Percentiles rank a stretch among this genome's conserved stretches.
phyloP scores from a whole-genome alignment of 2,329 filamentous ascomycete genomes.

The Chrysoporthe deuterocubensis region DNA sequence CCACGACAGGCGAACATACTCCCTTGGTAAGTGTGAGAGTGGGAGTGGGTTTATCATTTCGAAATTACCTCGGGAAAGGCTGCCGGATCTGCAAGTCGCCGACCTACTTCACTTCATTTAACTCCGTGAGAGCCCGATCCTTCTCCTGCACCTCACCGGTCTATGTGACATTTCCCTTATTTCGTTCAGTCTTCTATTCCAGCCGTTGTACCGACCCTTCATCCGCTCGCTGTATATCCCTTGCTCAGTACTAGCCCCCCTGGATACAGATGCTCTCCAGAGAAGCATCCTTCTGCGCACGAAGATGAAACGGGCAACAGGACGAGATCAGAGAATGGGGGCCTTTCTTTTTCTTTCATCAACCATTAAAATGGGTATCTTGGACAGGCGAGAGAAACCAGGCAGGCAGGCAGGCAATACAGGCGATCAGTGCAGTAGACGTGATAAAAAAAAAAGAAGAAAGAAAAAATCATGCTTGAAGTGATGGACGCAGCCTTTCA shows the following conservation, averaged over 20 bases:
- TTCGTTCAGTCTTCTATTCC: not conserved
- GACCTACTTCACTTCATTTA: not conserved
- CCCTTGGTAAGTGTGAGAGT: not conserved
- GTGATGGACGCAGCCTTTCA: not conserved
- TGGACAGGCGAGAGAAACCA: constrained; percentile 25
- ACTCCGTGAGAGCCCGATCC: not conserved
- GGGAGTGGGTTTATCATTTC: not conserved
- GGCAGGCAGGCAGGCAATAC: constrained; percentile 19
- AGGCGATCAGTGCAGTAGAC: constrained; percentile 14
- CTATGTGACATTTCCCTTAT: not conserved
- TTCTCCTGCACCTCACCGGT: not conserved
- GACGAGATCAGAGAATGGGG: not conserved
- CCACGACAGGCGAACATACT: too few relatives aligned
- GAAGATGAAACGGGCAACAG: not conserved
- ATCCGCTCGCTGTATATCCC: not conserved
- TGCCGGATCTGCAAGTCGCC: not conserved
- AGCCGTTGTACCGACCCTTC: not conserved
- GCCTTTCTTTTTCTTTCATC: constrained; percentile 19
- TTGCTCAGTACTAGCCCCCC: not conserved
- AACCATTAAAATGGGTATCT: constrained; percentile 35
- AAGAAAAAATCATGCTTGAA: not conserved
- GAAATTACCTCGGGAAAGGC: not conserved
- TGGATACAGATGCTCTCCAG: not conserved
- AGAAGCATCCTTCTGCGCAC: not conserved
- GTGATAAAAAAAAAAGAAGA: constrained; percentile 16